These are phyloP conservation scores for Coelastrella sp. DNA, from an alignment of 139 green algal genomes.

Conservation along the genomic window DNA sequence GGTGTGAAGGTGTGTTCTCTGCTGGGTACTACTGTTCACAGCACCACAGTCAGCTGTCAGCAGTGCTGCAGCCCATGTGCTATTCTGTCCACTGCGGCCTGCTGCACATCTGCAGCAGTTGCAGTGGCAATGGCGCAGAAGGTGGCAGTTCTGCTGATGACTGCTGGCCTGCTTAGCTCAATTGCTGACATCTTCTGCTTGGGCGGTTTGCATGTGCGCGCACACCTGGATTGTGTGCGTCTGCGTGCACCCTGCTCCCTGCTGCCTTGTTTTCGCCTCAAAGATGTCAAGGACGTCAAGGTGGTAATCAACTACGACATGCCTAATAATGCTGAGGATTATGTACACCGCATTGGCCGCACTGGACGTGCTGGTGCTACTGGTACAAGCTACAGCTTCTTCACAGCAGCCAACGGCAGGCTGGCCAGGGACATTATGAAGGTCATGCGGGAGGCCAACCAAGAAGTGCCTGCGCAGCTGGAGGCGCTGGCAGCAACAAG, in stretches of 20 bases:
- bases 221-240: not conserved
- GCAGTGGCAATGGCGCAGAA: not conserved
- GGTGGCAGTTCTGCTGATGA: not conserved
- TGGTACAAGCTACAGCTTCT: slow-evolving; percentile 87
- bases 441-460: slow-evolving; percentile 84
- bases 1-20: not conserved
- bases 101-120: not conserved
- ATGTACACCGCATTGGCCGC: slow-evolving; percentile 85
- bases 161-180: not conserved
- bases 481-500: slow-evolving; percentile 38
- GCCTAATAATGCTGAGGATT: slow-evolving; percentile 91
- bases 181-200: not conserved
- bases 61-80: not conserved
- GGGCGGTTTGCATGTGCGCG: not conserved
- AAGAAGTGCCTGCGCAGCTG: slow-evolving; percentile 59
- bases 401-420: slow-evolving; percentile 79
- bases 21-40: too few species aligned
- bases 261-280: slow-evolving; percentile 16
- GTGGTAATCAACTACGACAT: slow-evolving; percentile 90
- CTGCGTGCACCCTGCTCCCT: not conserved
- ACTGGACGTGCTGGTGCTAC: slow-evolving; percentile 89
- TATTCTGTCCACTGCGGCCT: not conserved
- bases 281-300: slow-evolving; percentile 96
- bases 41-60: not conserved
- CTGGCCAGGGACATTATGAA: slow-evolving; percentile 79